Evolutionary conservation across 1,284 basidiomycete genomes (phyloP), one percentile per base, ranked within the genome.

Genomic region (Apiotrichum mycotoxinovorans): DNA sequence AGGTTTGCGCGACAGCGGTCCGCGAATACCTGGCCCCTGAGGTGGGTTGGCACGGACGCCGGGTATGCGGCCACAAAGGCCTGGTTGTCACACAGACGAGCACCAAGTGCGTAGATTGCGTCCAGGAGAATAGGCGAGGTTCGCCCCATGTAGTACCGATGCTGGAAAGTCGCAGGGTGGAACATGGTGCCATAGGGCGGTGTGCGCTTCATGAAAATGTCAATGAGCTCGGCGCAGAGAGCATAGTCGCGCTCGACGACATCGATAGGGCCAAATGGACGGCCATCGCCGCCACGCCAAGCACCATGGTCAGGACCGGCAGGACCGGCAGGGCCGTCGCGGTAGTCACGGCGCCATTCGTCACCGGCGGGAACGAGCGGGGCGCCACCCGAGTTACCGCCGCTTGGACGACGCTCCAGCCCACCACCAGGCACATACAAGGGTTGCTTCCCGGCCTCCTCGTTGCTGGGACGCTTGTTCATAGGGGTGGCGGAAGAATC

Each of bases 101-200:
- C 70, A 22, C 76, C 65, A 22, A 79, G 59, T 20, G 77, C 73
- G 63, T 76, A 79, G 38, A 80, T 78, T 40, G 75, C 69, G 61
- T 79, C 72, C 49, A 79, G 66, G n/a, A 79, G 67, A 41, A 76
- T 66, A 7, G 74, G 71, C 15, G 77, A 75, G 4, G 75, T 68
- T 45, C 72, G 71, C 35, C 67, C 68, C 38, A 75, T 72, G 59
- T 77, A 78, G 15, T 76, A 66, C 14, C 79, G 75, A 55, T 79
- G 72, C 12, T 75, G 65, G 66, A 80, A 79, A 3, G 76, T 78
- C 25, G 79, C 69, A 22, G 67, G 65, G 61, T 80, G 79, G 50
- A 79, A 67, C 69, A 79, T 75, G 41, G 71, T 63, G 40, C 66
- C 68, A 62, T 75, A 76, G 26, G 79, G 78, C 20, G 71, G 71